These are phyloP conservation scores for Lasiodiplodia hormozganensis DNA, from an alignment of 2,329 filamentous ascomycete genomes.

Conservation along the genomic window DNA sequence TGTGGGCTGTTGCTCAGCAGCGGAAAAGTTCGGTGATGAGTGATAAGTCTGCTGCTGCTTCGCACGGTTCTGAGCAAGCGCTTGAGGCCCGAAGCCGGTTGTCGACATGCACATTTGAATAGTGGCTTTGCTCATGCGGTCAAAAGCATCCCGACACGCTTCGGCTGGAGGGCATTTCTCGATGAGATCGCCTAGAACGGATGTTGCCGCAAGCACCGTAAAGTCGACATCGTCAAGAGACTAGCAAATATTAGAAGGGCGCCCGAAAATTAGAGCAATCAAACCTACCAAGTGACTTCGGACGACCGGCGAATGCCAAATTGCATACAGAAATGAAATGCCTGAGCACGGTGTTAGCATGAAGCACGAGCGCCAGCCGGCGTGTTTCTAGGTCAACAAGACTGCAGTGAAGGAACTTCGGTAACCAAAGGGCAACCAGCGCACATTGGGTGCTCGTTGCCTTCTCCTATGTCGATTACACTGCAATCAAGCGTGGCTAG, in stretches of 20 bases:
- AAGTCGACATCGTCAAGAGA: constrained; percentile 98
- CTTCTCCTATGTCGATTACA: background rate
- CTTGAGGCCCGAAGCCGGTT: constrained; percentile 73
- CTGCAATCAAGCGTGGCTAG: background rate
- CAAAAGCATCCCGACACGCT: constrained; percentile 92
- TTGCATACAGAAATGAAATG: constrained; percentile 93
- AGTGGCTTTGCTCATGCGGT: constrained; percentile 92
- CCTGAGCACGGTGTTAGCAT: constrained; percentile 47
- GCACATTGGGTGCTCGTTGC: background rate
- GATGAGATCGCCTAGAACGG: constrained; percentile 87
- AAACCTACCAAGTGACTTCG: constrained; percentile 79
- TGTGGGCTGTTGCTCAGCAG: constrained; percentile 10
- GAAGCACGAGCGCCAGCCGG: background rate
- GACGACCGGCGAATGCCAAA: constrained; percentile 93
- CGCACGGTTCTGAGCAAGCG: constrained; percentile 27
- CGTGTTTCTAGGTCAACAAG: background rate
- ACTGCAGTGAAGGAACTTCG: background rate
- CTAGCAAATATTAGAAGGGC: constrained; percentile 40
- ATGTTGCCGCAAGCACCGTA: constrained; percentile 90
- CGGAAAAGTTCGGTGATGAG: constrained; percentile 13
- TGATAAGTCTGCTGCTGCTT: background rate
- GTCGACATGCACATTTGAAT: constrained; percentile 93
- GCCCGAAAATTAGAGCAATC: constrained; percentile 2
- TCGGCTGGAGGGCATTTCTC: constrained; percentile 95
- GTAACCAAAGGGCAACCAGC: background rate